Evolutionary conservation across 164 flowering plant genomes (phyloP), one percentile per base, ranked within the genome.

Genomic region (Nelumbo lutea): DNA sequence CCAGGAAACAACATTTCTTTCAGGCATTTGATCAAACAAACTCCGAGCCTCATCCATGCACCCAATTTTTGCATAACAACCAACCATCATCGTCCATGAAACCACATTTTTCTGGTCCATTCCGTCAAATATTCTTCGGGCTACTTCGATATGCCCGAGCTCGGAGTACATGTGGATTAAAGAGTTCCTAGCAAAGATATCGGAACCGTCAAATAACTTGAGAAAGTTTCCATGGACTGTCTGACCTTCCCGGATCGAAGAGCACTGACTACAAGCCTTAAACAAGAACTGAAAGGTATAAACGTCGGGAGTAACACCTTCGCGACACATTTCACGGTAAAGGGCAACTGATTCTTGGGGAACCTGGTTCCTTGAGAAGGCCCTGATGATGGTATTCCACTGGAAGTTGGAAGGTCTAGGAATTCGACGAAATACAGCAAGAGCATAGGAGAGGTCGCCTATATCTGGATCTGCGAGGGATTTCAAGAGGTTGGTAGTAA

Each of bases 21-120:
- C 76, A 64, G 69, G 76, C 72, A 73, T 73, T 69, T 73, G 68
- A 59, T 68, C 68, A 40, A 73, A 73, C 65, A 73, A 5, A 7
- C 9, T 46, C 64, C 51, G 51, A 3, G 76, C 76, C 62, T 64
- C 72, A 50, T 13, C 69, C 61, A 73, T 64, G 2, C 5, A 7
- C 41, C 76, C 76, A 38, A 57, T 38, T 58, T 73, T 73, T 1
- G 57, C 76, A 68, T 73, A 68, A n/a, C 38, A 53, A 9, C 65
- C 65, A 42, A 73, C 59, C 15, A 69, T 15, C 4, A 55, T 56
- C 0, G 72, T 73, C 76, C 76, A 68, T 4, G 76, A 64, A 40
- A 64, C 72, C 4, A 73, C 76, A 69, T 64, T 59, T 60, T 69
- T 73, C 15, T 46, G 15, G 64, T 14, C 44, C 76, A 73, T 73